These are phyloP conservation scores for Kwoniella shivajii DNA, from an alignment of 1,284 basidiomycete genomes.

Conservation along the genomic window DNA sequence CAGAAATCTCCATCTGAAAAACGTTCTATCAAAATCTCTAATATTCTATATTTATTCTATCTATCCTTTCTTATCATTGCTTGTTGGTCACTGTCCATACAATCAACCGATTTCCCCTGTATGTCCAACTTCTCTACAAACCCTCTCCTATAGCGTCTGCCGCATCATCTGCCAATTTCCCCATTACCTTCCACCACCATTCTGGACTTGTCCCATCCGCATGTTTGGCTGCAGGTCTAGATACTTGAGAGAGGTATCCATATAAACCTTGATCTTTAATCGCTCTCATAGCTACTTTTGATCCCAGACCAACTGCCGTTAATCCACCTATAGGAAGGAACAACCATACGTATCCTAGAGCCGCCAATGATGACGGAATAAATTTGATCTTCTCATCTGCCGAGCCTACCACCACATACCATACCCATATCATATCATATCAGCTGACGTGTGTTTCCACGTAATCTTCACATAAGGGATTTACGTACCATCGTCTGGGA, in stretches of 20 bases:
- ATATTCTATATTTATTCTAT: no score
- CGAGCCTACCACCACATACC: no score
- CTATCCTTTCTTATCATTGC: no score
- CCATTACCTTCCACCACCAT: slow-evolving; percentile 26
- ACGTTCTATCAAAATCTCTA: no score
- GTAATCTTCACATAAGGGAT: no score
- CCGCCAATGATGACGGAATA: slow-evolving; percentile 7
- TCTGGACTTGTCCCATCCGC: slow-evolving; percentile 17
- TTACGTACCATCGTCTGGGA: slow-evolving; percentile 7
- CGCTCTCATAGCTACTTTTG: slow-evolving; percentile 5
- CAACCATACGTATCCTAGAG: slow-evolving; percentile 21
- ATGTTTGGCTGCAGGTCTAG: slow-evolving; percentile 6
- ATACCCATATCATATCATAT: no score
- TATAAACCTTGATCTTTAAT: slow-evolving; percentile 14
- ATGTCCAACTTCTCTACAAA: slow-evolving; percentile 1
- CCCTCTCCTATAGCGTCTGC: slow-evolving; percentile 15
- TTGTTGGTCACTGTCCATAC: no score
- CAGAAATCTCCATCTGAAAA: no score
- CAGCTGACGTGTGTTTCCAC: no score
- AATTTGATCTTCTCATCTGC: not conserved
- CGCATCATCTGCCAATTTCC: slow-evolving; percentile 16
- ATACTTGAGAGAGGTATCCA: slow-evolving; percentile 11
- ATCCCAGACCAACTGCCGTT: slow-evolving; percentile 8
- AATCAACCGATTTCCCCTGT: not conserved
- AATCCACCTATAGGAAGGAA: slow-evolving; percentile 16